These are phyloP conservation scores for Ambrosia hybrid DNA, from an alignment of 140 eudicot genomes.

Conservation along the genomic window DNA sequence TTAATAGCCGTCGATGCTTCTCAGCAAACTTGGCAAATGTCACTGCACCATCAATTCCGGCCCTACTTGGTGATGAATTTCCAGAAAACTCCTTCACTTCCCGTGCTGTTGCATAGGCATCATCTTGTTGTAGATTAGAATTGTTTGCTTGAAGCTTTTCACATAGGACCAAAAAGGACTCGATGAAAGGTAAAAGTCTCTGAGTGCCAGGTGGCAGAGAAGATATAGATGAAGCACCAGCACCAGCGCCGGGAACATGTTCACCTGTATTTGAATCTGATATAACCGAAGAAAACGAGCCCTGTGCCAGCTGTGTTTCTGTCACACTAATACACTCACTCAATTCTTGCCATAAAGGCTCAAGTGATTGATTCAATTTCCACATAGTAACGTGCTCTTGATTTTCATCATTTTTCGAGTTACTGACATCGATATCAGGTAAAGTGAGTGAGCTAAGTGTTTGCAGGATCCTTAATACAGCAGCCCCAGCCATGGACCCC, in stretches of 20 bases:
- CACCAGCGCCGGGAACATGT: conserved; percentile 39
- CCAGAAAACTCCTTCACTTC: conserved; percentile 79
- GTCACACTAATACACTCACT: conserved; percentile 88
- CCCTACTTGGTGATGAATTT: conserved; percentile 43
- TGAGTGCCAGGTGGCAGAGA: conserved; percentile 96
- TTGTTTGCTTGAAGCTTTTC: conserved; percentile 83
- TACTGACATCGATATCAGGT: conserved; percentile 34
- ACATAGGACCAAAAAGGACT: conserved; percentile 86
- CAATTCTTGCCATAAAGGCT: conserved; percentile 90
- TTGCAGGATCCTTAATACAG: conserved; percentile 83
- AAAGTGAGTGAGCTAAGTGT: conserved; percentile 80
- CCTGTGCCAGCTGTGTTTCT: conserved; percentile 72
- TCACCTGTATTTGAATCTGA: conserved; percentile 51
- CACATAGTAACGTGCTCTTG: conserved; percentile 75
- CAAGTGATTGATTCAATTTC: conserved; percentile 76
- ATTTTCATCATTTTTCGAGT: conserved; percentile 42
- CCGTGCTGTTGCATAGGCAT: conserved; percentile 66
- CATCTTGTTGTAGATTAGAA: conserved; percentile 64
- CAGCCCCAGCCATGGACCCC: conserved; percentile 97
- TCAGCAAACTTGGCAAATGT: conserved; percentile 89
- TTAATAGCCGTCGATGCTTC: conserved; percentile 86
- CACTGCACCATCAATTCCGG: conserved; percentile 58
- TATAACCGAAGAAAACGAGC: conserved; percentile 52
- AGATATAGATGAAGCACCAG: conserved; percentile 46
- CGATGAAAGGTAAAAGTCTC: conserved; percentile 85